Conservation (phyloP, 345 rosid species). For the Erodium maritimum region DNA sequence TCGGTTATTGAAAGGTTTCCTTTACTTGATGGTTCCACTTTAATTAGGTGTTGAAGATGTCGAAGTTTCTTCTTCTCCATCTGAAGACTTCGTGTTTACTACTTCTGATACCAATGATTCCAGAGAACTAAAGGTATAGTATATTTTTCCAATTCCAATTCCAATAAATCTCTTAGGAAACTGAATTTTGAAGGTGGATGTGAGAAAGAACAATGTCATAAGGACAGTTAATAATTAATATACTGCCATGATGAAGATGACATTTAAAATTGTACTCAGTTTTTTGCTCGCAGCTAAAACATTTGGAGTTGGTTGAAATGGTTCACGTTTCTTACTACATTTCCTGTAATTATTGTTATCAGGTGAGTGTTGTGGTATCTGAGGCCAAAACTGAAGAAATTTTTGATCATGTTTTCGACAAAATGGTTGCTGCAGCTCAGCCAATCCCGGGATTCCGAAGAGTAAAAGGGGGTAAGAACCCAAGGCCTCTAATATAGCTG, state of each 20-base stretch:
- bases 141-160: conserved; percentile 5
- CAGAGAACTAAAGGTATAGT: conserved; percentile 34
- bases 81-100: conserved; percentile 35
- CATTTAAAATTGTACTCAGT: background rate
- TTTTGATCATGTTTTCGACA: conserved; percentile 54
- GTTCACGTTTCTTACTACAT: background rate
- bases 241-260: background rate
- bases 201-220: background rate
- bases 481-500: background rate
- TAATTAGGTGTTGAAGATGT: conserved; percentile 32
- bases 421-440: conserved; percentile 93
- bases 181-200: conserved; percentile 1
- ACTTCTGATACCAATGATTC: conserved; percentile 12
- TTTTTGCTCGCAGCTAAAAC: background rate
- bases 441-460: conserved; percentile 95
- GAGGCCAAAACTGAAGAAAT: conserved; percentile 56
- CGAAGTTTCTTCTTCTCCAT: conserved; percentile 29
- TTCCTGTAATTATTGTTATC: conserved; percentile 8
- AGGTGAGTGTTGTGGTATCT: conserved; percentile 58
- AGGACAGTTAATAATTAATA: background rate
- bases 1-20: background rate
- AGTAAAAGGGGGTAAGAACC: conserved; percentile 70
- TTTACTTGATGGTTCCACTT: conserved; percentile 5
- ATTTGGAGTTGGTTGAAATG: background rate
- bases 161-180: conserved; percentile 2